Base-by-base conservation (phyloP, 1,284 basidiomycete genomes). In the Irpex sp. region DNA sequence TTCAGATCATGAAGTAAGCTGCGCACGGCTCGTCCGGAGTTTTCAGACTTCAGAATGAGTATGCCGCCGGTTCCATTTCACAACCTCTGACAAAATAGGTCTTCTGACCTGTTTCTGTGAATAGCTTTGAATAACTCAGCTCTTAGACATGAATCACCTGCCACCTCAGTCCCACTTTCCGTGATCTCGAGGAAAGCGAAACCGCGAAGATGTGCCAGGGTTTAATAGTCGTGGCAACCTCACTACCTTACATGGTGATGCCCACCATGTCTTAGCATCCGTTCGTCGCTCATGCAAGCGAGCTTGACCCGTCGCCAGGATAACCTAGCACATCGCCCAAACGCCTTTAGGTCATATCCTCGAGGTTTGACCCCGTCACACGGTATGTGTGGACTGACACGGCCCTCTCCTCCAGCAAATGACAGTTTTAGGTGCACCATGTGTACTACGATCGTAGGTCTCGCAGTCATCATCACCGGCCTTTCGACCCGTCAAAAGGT, bases 71-170 rank as follows among this genome's bases (percentile, higher is more conserved):
- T 33, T 35, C 26, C 11, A 7, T n/a, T 19, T 17, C 49, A 50
- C 13, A 8, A 19, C 17, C 49, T 26, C 26, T 26, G 26, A 26
- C 26, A 26, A 21, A 19, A 50, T 50, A 17, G 7, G 17, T 50
- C 61, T 54, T n/a, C 61, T 61, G 61, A 61, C 61, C 5, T 43
- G 37, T 57, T 17, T 26, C 17, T 43, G n/a, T 57, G 60, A 56
- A 61, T 57, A 50, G 60, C 47, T 61, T 21, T n/a, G 26, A 26
- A 26, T 26, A 26, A 26, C 26, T 26, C 26, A 26, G 26, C 55
- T 31, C 17, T 33, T 33, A 8, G 35, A 33, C n/a, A 26, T 55
- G 6, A 55, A 55, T 55, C 49, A 31, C 33, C 59, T 49, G 59
- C 36, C 26, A 36, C 26, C n/a, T n/a, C 26, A 11, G 15, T 6